phyloP scores from a whole-genome alignment of 2,329 filamentous ascomycete species.

The Cladophialophora yegresii region DNA sequence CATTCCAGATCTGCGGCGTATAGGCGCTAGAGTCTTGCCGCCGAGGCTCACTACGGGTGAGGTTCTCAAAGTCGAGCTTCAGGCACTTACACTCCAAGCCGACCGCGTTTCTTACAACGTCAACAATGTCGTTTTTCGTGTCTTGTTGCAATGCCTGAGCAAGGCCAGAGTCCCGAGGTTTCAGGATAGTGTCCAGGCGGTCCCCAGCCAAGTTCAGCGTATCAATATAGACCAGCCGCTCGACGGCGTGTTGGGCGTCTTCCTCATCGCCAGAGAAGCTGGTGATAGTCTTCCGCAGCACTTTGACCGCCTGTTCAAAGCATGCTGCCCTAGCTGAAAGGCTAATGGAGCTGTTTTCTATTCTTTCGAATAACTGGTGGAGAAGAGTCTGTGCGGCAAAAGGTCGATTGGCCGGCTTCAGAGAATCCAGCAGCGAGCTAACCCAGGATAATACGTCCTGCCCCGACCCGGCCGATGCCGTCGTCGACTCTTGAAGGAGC shows the following conservation, averaged over 20 bases:
- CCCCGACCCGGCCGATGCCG: conserved; percentile 6
- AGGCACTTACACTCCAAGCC: conserved; percentile 71
- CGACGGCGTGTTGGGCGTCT: conserved; percentile 49
- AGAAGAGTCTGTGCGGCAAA: conserved; percentile 79
- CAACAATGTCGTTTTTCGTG: conserved; percentile 59
- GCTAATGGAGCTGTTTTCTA: conserved; percentile 47
- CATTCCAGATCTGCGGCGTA: conserved; percentile 76
- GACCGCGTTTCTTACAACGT: conserved; percentile 67
- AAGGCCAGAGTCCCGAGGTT: conserved; percentile 44
- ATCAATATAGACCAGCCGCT: conserved; percentile 52
- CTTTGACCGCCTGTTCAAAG: conserved; percentile 49
- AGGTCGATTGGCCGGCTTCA: conserved; percentile 72
- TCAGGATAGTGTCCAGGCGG: conserved; percentile 60
- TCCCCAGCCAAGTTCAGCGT: conserved; percentile 51
- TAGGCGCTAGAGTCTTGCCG: conserved; percentile 69
- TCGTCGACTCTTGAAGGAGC: conserved; percentile 45
- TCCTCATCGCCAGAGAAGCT: conserved; percentile 51
- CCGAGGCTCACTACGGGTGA: conserved; percentile 62
- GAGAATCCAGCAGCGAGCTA: conserved; percentile 71
- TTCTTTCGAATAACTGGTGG: conserved; percentile 68
- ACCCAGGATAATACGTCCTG: conserved; percentile 73
- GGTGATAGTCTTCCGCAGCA: conserved; percentile 50
- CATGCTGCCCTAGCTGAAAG: conserved; percentile 50
- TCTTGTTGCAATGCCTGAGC: conserved; percentile 51
- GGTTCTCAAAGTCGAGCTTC: conserved; percentile 66